Evolutionary conservation across 345 rosid species (phyloP).

Genomic region (Eucalyptus brandiana): DNA sequence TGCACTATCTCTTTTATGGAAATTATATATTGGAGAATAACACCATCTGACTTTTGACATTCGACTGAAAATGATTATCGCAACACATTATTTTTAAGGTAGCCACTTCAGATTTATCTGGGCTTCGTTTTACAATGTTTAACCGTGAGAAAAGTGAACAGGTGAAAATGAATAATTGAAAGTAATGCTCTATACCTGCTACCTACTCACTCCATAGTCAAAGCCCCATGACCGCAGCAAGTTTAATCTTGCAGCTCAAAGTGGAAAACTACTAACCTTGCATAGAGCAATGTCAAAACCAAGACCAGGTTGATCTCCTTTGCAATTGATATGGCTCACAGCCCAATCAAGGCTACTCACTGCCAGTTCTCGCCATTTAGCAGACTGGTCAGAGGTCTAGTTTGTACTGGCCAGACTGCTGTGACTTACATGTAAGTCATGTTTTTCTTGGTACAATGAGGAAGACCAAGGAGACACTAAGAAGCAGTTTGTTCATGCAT

Average conservation of each 20-base stretch:
- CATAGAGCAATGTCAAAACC: background rate
- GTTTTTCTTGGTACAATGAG: background rate
- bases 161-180: background rate
- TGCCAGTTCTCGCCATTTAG: background rate
- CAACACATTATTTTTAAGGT: background rate
- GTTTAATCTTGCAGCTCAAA: background rate
- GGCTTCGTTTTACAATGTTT: background rate
- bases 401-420: background rate
- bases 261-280: background rate
- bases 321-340: background rate
- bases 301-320: background rate
- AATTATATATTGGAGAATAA: background rate
- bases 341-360: background rate
- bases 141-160: background rate
- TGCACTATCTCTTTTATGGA: background rate
- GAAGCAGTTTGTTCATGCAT: background rate
- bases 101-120: background rate
- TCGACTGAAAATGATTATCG: background rate
- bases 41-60: background rate
- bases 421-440: background rate
- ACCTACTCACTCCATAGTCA: background rate
- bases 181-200: background rate
- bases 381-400: background rate
- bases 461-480: background rate
- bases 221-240: background rate